Conservation (phyloP, 139 green algal genomes). For the Tetradesmus obliquus region DNA sequence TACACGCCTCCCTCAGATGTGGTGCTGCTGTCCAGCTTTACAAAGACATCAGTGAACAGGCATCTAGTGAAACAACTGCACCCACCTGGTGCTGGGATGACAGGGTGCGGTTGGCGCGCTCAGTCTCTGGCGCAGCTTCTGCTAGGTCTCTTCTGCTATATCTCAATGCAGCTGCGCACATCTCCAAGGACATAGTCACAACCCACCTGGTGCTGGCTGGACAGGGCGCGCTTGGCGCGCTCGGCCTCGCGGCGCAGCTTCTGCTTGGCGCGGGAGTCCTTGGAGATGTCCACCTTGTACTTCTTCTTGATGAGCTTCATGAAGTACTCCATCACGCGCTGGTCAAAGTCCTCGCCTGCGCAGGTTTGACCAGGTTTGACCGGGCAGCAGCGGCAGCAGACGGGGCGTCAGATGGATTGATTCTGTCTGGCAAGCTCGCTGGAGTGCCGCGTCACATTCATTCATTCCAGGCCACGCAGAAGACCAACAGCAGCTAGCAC, state of each 20-base stretch:
- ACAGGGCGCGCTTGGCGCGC: slow-evolving; percentile 98
- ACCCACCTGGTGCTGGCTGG: slow-evolving; percentile 90
- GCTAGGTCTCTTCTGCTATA: slow-evolving; percentile 52
- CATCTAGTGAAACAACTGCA: not conserved
- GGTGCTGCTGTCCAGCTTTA: no score
- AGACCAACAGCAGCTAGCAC: no score
- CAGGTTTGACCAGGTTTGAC: not conserved
- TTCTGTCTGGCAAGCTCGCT: no score
- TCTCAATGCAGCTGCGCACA: not conserved
- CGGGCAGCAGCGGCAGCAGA: not conserved
- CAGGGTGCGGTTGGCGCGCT: slow-evolving; percentile 97
- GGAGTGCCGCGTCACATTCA: no score
- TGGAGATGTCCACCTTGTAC: slow-evolving; percentile 93
- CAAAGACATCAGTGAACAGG: no score
- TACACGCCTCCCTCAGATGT: no score
- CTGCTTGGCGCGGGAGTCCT: slow-evolving; percentile 91
- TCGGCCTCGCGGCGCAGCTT: slow-evolving; percentile 98
- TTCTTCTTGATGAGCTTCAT: slow-evolving; percentile 99
- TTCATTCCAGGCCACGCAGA: no score
- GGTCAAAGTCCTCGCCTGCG: slow-evolving; percentile 96
- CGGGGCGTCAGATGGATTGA: not conserved
- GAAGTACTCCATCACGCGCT: slow-evolving; percentile 99
- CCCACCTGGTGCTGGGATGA: slow-evolving; percentile 90
- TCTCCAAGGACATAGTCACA: not conserved
- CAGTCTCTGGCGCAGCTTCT: slow-evolving; percentile 97